These are phyloP conservation scores for Linnemannia elongata DNA, from an alignment of 192 early-diverging fungal species.

Conservation along the genomic window DNA sequence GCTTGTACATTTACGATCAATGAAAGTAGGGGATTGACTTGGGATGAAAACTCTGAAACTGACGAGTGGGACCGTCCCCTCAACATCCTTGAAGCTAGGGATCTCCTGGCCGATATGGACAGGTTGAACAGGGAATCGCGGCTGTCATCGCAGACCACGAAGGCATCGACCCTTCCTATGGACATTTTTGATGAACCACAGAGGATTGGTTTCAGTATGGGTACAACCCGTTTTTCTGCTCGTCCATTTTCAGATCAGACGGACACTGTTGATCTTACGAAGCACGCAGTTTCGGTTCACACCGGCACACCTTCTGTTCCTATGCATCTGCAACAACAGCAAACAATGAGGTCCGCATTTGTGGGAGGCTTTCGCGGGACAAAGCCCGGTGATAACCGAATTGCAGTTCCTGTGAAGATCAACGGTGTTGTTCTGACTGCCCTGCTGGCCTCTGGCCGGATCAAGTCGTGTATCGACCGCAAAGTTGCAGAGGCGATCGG, in stretches of 20 bases:
- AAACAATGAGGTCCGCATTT: neutral
- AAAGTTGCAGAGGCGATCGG: neutral
- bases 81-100: neutral
- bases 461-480: neutral
- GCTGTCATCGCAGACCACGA: neutral
- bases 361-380: neutral
- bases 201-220: no score
- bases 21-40: neutral
- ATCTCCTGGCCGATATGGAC: neutral
- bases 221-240: neutral
- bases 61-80: neutral
- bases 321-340: no score
- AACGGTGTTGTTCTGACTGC: neutral
- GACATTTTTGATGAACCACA: no score
- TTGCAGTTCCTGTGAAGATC: slow-evolving; percentile 8
- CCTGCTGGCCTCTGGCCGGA: neutral
- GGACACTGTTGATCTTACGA: neutral
- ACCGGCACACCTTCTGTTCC: neutral
- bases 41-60: neutral
- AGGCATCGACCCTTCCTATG: no score
- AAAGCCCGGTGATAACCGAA: neutral
- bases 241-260: neutral
- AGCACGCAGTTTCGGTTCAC: neutral
- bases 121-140: neutral
- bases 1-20: neutral